A percentile compares a stretch with the other conserved stretches of the same genome.
These are phyloP conservation scores for Vigna hirtella DNA, from an alignment of 306 rosid genomes.

Conservation along the genomic window DNA sequence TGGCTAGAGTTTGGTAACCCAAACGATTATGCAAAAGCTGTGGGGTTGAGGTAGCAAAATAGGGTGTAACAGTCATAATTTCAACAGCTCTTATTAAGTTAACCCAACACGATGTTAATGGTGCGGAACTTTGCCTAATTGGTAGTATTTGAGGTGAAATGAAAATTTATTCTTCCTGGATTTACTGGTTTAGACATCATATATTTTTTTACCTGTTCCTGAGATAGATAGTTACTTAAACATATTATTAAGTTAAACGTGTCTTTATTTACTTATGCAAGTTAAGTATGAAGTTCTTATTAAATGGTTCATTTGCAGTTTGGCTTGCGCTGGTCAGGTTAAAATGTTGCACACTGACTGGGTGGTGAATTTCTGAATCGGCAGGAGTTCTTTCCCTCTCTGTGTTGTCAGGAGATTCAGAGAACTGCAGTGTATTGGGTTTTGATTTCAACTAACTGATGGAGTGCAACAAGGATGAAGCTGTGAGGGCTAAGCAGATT, in stretches of 20 bases:
- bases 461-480: conserved; percentile 99
- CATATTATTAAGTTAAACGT: not conserved
- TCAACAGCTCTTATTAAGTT: too few species aligned
- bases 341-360: conserved; percentile 30
- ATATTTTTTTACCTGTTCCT: not conserved
- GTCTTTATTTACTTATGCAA: conserved; percentile 18
- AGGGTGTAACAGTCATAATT: too few species aligned
- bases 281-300: not conserved
- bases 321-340: conserved; percentile 50
- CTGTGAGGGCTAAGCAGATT: conserved; percentile 71
- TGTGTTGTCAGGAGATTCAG: conserved; percentile 20
- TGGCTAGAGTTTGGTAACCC: too few species aligned
- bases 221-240: not conserved
- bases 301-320: conserved; percentile 34
- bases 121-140: not conserved
- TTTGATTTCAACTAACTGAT: conserved; percentile 52
- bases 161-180: not conserved
- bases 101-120: not conserved
- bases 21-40: too few species aligned
- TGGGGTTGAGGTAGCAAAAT: too few species aligned
- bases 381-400: conserved; percentile 8
- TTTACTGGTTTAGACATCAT: not conserved
- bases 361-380: conserved; percentile 39
- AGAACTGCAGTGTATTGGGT: conserved; percentile 32
- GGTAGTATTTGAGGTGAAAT: conserved; percentile 2